Percentiles rank a stretch among this genome's conserved stretches.
Conservation (phyloP, 352 stramenopile species). For the Phytophthora meadii region DNA sequence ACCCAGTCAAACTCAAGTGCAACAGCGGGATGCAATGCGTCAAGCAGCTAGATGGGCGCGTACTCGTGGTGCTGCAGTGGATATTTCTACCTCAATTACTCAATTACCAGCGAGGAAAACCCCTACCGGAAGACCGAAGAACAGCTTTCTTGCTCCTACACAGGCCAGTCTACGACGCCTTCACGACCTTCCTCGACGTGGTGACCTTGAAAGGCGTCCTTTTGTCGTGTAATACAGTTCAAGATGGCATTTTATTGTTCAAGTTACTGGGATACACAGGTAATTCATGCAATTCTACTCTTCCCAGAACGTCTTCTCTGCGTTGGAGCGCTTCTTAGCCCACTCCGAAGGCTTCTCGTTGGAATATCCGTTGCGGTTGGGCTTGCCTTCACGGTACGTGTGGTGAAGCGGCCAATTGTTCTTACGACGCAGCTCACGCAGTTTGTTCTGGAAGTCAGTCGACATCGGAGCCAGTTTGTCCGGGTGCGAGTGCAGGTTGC, state of each 20-base stretch:
- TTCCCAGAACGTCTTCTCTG: conserved; percentile 47
- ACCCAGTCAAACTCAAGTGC: conserved; percentile 29
- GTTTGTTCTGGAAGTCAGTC: conserved; percentile 39
- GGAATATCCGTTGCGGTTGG: conserved; percentile 49
- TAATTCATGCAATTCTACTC: conserved; percentile 20
- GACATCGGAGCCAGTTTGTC: conserved; percentile 51
- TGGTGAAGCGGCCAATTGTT: conserved; percentile 47
- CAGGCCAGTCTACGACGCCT: conserved; percentile 70
- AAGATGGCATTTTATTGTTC: conserved; percentile 15
- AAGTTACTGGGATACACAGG: conserved; percentile 11
- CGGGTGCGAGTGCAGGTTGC: conserved; percentile 65
- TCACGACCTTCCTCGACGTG: conserved; percentile 34
- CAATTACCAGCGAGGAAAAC: conserved; percentile 26
- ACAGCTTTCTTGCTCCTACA: conserved; percentile 71
- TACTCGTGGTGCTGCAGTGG: conserved; percentile 28
- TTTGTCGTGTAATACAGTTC: conserved; percentile 47
- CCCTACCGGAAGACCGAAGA: conserved; percentile 37
- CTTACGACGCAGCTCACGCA: conserved; percentile 39
- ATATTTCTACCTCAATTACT: conserved; percentile 34
- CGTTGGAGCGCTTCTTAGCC: conserved; percentile 44
- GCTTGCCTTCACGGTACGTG: conserved; percentile 49
- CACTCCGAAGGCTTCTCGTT: conserved; percentile 57
- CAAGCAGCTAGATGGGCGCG: conserved; percentile 38
- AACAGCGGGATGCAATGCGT: conserved; percentile 36
- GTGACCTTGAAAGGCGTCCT: conserved; percentile 40